phyloP scores from a whole-genome alignment of 495 filamentous ascomycete genomes.

The Trichoderma parareesei region DNA sequence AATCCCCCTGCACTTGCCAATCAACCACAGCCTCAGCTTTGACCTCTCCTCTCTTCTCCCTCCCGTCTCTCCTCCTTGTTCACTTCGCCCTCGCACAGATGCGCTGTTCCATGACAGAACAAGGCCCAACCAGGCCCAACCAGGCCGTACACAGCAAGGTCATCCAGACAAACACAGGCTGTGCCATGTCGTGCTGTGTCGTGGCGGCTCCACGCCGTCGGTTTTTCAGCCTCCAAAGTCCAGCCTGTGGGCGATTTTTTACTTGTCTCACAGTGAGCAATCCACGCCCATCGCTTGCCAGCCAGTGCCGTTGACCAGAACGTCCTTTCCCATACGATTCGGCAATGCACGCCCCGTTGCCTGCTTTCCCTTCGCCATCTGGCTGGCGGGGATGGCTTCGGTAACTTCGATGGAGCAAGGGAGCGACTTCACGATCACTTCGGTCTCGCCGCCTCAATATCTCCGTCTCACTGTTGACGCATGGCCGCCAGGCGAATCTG shows the following conservation, averaged over 20 bases:
- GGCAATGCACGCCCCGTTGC: not conserved
- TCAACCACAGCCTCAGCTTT: not conserved
- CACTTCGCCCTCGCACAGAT: not conserved
- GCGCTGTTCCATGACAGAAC: not conserved
- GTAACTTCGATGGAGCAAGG: not conserved
- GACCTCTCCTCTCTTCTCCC: not conserved
- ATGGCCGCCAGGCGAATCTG: not conserved
- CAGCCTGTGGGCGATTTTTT: not conserved
- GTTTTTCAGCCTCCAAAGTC: not conserved
- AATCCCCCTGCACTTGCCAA: not conserved
- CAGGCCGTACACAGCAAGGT: not conserved
- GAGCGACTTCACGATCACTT: constrained; percentile 6
- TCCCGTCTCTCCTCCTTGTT: not conserved
- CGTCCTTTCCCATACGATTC: not conserved
- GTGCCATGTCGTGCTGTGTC: not conserved
- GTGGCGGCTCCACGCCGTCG: not conserved
- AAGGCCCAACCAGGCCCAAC: not conserved
- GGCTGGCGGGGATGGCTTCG: not conserved
- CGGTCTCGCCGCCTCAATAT: not conserved
- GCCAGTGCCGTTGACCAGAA: not conserved
- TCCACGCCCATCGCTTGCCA: not conserved
- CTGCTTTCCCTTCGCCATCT: not conserved
- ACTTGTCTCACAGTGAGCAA: constrained; percentile 6
- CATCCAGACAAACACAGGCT: not conserved
- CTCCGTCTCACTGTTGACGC: not conserved